Evolutionary conservation across 2,329 filamentous ascomycete species (phyloP), one percentile per base, ranked within the genome.

Genomic region (Chrysosporium queenslandicum): DNA sequence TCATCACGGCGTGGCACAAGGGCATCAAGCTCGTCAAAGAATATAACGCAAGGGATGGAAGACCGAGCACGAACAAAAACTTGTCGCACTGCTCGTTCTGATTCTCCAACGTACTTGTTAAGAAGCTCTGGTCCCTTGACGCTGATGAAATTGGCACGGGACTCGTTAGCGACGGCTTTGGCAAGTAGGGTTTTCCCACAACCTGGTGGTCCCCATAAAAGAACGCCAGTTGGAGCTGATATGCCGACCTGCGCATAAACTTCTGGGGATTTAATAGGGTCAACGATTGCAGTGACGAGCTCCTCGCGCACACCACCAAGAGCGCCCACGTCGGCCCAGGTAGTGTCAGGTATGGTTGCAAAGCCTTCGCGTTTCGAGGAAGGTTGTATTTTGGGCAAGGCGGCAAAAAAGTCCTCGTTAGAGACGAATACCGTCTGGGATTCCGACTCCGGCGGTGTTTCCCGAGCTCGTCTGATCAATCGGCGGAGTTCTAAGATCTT

Each of bases 61-160:
- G 86, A 86, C 48, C 90, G 81, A 0, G 92, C 92, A 14, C 91
- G 84, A 58, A 83, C 81, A 68, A 98, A 98, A 0, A 97, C 85
- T 66, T 94, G 88, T 20, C 92, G 83, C 1, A 98, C 86, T 0
- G 90, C 87, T 9, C 91, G 85, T 71, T 98, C 92, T 5, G 87
- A 94, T 69, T 98, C 92, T 59, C 92, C 92, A 8, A 98, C 90
- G 66, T 91, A 98, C 70, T 97, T 98, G 75, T 97, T 97, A 42
- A 98, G 78, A 8, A 98, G 76, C 66, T 98, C 92, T 0, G 92
- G 92, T 0, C 92, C 92, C 69, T 96, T 96, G 70, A 98, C 88
- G 49, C 88, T 89, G 69, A 98, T 98, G 74, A 98, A 98, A 69
- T 95, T 97, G 45, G 92, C 92, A 66, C 91, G 88, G 6, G 86